These are phyloP conservation scores for Lasiodiplodia hormozganensis DNA, from an alignment of 2,329 filamentous ascomycete species.

Conservation along the genomic window DNA sequence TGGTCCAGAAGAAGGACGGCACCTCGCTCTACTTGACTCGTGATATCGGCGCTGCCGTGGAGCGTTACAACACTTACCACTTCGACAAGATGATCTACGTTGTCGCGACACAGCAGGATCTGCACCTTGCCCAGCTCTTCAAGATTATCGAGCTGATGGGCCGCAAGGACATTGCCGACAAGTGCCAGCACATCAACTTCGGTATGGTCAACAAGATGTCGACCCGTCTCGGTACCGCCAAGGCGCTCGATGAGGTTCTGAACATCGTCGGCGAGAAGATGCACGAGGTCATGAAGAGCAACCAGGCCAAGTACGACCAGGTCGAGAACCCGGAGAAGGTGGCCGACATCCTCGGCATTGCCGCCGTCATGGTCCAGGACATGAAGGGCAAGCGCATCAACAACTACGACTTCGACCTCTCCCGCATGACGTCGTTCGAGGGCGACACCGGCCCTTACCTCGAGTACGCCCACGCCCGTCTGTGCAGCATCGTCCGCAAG, in stretches of 20 bases:
- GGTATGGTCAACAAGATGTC: slow-evolving; percentile 72
- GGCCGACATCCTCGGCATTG: slow-evolving; percentile 90
- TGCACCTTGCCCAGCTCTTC: slow-evolving; percentile 70
- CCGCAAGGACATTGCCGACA: slow-evolving; percentile 63
- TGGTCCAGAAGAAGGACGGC: slow-evolving; percentile 71
- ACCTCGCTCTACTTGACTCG: slow-evolving; percentile 73
- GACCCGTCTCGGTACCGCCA: slow-evolving; percentile 63
- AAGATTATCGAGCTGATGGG: slow-evolving; percentile 70
- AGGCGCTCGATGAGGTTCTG: slow-evolving; percentile 57
- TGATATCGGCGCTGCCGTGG: slow-evolving; percentile 70
- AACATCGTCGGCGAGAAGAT: slow-evolving; percentile 82
- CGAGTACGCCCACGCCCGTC: slow-evolving; percentile 80
- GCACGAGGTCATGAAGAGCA: slow-evolving; percentile 96
- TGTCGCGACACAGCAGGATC: slow-evolving; percentile 68
- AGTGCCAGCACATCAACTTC: slow-evolving; percentile 70
- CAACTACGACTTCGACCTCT: slow-evolving; percentile 77
- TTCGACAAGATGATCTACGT: slow-evolving; percentile 75
- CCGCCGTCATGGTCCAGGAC: slow-evolving; percentile 96
- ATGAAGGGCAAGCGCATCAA: slow-evolving; percentile 88
- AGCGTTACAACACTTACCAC: slow-evolving; percentile 67
- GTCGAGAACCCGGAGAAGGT: slow-evolving; percentile 81
- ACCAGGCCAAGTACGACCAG: slow-evolving; percentile 87
- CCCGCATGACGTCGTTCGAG: slow-evolving; percentile 83
- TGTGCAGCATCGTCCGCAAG: slow-evolving; percentile 67
- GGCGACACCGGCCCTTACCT: slow-evolving; percentile 86